phyloP scores from a whole-genome alignment of 164 flowering plant species.

The Nymphaea thermarum region DNA sequence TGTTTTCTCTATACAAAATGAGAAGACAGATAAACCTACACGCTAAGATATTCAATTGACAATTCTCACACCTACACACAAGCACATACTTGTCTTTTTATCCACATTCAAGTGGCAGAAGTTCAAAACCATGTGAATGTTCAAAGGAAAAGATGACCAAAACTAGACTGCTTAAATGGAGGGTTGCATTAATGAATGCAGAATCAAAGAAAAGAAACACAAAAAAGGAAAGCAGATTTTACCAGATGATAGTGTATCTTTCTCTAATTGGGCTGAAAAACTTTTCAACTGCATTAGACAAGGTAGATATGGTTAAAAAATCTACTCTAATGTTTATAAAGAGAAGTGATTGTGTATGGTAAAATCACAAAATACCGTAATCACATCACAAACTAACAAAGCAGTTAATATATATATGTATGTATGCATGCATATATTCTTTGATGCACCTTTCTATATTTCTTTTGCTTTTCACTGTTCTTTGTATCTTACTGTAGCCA shows the following conservation, averaged over 20 bases:
- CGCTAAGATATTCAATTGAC: no score
- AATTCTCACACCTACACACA: no score
- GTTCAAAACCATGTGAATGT: no score
- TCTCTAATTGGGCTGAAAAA: conserved; percentile 90
- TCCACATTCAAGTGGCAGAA: not conserved
- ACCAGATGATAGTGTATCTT: conserved; percentile 81
- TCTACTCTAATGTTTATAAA: not conserved
- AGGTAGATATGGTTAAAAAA: not conserved
- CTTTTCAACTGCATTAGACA: conserved; percentile 32
- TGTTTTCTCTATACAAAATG: no score
- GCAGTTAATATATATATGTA: not conserved
- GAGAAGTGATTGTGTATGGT: not conserved
- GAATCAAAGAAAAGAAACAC: not conserved
- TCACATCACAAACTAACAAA: not conserved
- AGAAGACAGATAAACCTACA: no score
- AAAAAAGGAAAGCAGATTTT: not conserved
- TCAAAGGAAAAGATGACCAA: not conserved
- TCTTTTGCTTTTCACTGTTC: no score
- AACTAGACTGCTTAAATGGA: not conserved
- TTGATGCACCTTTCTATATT: no score
- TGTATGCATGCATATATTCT: no score
- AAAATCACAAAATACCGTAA: not conserved
- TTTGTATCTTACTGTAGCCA: no score
- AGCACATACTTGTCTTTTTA: no score
- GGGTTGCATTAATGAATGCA: no score